These are phyloP conservation scores for Vitis hybrid DNA, from an alignment of 177 flowering plant genomes.

Conservation along the genomic window DNA sequence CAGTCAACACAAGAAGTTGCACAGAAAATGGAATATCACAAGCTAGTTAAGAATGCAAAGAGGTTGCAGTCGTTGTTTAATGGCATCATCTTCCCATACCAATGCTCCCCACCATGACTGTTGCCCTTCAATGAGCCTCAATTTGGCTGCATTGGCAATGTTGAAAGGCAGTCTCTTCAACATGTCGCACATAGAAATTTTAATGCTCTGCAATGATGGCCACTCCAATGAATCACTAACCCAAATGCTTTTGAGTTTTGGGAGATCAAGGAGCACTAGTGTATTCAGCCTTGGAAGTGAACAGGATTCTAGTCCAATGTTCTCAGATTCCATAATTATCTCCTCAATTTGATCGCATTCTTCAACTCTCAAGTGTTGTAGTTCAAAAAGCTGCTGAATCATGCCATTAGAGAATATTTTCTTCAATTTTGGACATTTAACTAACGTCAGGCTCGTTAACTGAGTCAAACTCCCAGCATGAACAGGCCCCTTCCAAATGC, in stretches of 20 bases:
- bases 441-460: background rate
- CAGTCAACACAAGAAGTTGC: too few species aligned
- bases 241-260: background rate
- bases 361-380: background rate
- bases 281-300: constrained; percentile 7
- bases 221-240: too few species aligned
- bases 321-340: constrained; percentile 5
- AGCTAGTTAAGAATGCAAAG: background rate
- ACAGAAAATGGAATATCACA: background rate
- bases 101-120: background rate
- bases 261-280: constrained; percentile 8
- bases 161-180: too few species aligned
- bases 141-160: background rate
- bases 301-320: background rate
- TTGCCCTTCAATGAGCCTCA: background rate
- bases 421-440: constrained; percentile 5
- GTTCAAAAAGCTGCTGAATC: too few species aligned
- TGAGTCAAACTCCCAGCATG: background rate
- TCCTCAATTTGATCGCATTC: constrained; percentile 9
- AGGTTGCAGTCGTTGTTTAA: background rate
- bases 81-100: background rate
- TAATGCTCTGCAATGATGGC: too few species aligned
- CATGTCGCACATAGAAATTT: too few species aligned
- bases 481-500: constrained; percentile 10
- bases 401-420: background rate